A percentile compares a stretch with the other conserved stretches of the same genome.
Conservation (phyloP, 495 filamentous ascomycete genomes). For the Penicillium herquei region DNA sequence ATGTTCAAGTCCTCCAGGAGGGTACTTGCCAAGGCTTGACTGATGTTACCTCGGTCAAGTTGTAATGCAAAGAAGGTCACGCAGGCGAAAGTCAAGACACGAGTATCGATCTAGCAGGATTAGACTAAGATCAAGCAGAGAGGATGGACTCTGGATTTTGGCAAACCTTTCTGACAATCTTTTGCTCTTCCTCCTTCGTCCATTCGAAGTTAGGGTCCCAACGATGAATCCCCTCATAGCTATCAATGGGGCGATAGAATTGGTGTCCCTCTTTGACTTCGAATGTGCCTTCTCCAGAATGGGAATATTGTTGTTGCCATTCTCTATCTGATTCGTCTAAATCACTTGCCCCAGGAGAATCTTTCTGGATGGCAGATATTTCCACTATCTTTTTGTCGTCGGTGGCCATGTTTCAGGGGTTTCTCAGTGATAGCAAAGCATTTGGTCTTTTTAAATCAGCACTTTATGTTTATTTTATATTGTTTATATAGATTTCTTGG, state of each 20-base stretch:
- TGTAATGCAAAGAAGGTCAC: slow-evolving; percentile 55
- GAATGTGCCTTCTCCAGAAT: slow-evolving; percentile 8
- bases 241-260: slow-evolving; percentile 48
- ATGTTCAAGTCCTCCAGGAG: slow-evolving; percentile 50
- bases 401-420: background rate
- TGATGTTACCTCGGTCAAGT: slow-evolving; percentile 65
- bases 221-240: slow-evolving; percentile 60
- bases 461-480: background rate
- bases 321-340: slow-evolving; percentile 10
- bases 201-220: slow-evolving; percentile 63
- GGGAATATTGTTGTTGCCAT: slow-evolving; percentile 6
- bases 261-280: slow-evolving; percentile 9
- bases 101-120: slow-evolving; percentile 30
- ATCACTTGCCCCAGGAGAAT: background rate
- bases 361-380: slow-evolving; percentile 5
- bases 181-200: slow-evolving; percentile 59
- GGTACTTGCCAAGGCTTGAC: slow-evolving; percentile 60
- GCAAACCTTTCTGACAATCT: slow-evolving; percentile 13
- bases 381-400: background rate
- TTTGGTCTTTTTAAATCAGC: background rate
- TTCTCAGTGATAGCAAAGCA: background rate
- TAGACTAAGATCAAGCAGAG: background rate
- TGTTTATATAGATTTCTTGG: slow-evolving; percentile 2
- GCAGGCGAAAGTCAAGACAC: slow-evolving; percentile 53
- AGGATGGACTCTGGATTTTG: background rate